Evolutionary conservation across 2,329 filamentous ascomycete species (phyloP), one percentile per base, ranked within the genome.

Genomic region (Dactylellina sp.): DNA sequence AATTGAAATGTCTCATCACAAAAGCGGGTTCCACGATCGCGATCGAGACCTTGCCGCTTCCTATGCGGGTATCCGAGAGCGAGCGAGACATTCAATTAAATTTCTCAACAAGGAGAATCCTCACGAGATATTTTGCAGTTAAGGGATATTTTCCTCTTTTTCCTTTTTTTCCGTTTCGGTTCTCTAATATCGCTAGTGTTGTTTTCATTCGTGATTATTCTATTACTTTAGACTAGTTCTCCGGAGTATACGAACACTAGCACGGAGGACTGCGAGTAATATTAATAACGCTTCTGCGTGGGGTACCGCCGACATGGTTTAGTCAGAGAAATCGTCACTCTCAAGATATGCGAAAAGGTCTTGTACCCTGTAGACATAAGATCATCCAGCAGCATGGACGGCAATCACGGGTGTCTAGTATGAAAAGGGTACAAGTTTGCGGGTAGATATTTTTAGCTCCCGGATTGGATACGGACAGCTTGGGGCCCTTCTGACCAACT

Each of bases 1-100:
- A 57, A 16, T 50, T 64, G 52, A 64, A 63, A 72, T 72, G 68
- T 72, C 68, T 72, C 60, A 72, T 72, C 60, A 72, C 53, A 50
- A 37, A 47, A 47, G 28, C 39, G 64, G 64, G 64, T 62, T 70
- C 56, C 64, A 70, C 64, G 64, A 70, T 70, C 64, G 64, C 55
- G 64, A 70, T 70, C 64, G 64, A 61, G 49, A 49, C 50, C 56
- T 62, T 71, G 59, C 28, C 25, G 42, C 52, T 63, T 50, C 46
- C 46, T 32, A 59, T 60, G 47, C 57, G 60, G 59, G 50, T 65
- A 60, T 50, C 70, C 64, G 64, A 62, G 56, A 61, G 35, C 62
- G 52, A 53, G 46, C 63, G 63, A 68, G 53, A 68, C 63, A 60
- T 25, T 40, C 49, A 37, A 16, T n/a, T 42, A 32, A 32, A 32